Evolutionary conservation across 2,329 filamentous ascomycete genomes (phyloP).

Genomic region (Ceratocystiopsis minuta): DNA sequence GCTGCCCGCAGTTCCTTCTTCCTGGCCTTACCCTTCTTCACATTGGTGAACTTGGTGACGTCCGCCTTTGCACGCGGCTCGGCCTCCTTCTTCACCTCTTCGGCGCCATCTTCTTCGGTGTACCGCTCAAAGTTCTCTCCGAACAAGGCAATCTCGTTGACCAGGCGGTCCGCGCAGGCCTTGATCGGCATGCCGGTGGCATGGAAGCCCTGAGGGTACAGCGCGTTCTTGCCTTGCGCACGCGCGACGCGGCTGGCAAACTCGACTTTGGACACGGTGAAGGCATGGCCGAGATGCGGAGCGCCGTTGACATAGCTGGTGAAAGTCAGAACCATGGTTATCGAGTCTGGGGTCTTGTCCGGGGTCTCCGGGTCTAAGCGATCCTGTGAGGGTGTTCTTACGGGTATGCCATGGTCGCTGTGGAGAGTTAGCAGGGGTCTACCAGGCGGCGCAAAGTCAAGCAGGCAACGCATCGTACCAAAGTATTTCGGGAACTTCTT

Average conservation of each 20-base stretch:
- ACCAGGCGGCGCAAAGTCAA: no score
- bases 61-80: constrained; percentile 13
- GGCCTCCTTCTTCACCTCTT: neutral
- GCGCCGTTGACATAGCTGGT: constrained; percentile 13
- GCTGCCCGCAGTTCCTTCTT: no score
- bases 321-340: no score
- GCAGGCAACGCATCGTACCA: no score
- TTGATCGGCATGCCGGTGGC: constrained; percentile 97
- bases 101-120: constrained; percentile 23
- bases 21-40: constrained; percentile 77
- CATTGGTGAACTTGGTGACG: constrained; percentile 35
- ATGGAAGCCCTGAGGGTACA: constrained; percentile 91
- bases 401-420: constrained; percentile 29
- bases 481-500: no score
- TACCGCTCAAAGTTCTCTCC: constrained; percentile 60
- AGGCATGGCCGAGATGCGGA: constrained; percentile 54
- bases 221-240: constrained; percentile 73
- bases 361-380: no score
- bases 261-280: constrained; percentile 84
- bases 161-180: constrained; percentile 81
- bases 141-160: constrained; percentile 75
- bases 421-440: constrained; percentile 59
- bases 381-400: constrained; percentile 6
- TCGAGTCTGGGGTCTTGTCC: no score
- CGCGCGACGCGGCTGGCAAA: constrained; percentile 74